phyloP scores from a whole-genome alignment of 1,284 basidiomycete species.

The Marasmius tenuissimus region DNA sequence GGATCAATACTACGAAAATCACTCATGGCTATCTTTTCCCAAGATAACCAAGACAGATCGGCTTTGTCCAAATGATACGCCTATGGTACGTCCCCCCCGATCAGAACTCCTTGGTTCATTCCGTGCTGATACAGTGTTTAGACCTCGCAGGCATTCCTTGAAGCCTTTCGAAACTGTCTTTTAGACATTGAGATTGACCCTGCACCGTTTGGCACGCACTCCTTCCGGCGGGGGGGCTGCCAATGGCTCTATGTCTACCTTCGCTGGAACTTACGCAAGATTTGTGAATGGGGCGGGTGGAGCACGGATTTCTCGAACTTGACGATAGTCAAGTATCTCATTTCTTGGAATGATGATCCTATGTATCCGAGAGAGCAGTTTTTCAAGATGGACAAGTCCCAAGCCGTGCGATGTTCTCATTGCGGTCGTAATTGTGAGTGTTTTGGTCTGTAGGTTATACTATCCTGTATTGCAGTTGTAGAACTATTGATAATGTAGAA shows the following conservation, averaged over 20 bases:
- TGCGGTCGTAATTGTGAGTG: slow-evolving; percentile 33
- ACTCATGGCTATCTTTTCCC: slow-evolving; percentile 21
- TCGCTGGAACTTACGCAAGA: slow-evolving; percentile 22
- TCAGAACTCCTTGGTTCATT: too few relatives aligned
- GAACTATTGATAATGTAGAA: too few relatives aligned
- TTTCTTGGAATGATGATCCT: slow-evolving; percentile 34
- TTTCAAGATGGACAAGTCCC: slow-evolving; percentile 26
- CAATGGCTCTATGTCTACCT: slow-evolving; percentile 25
- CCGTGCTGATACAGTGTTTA: slow-evolving; percentile 1
- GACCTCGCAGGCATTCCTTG: slow-evolving; percentile 29
- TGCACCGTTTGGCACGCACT: slow-evolving; percentile 31
- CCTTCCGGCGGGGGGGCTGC: slow-evolving; percentile 28
- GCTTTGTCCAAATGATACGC: neutral
- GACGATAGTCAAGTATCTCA: slow-evolving; percentile 35
- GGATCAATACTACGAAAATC: slow-evolving; percentile 12
- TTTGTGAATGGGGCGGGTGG: slow-evolving; percentile 41
- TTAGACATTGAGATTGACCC: slow-evolving; percentile 30
- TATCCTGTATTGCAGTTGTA: too few relatives aligned
- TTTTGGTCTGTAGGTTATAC: too few relatives aligned
- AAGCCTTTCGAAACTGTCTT: slow-evolving; percentile 31
- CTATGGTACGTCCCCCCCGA: neutral
- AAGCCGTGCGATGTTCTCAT: slow-evolving; percentile 20
- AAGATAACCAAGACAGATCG: slow-evolving; percentile 15
- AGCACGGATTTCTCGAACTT: slow-evolving; percentile 29
- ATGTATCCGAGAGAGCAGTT: slow-evolving; percentile 26